Evolutionary conservation across 257 asterid species (phyloP).

Genomic region (Schizonepeta tenuifolia): DNA sequence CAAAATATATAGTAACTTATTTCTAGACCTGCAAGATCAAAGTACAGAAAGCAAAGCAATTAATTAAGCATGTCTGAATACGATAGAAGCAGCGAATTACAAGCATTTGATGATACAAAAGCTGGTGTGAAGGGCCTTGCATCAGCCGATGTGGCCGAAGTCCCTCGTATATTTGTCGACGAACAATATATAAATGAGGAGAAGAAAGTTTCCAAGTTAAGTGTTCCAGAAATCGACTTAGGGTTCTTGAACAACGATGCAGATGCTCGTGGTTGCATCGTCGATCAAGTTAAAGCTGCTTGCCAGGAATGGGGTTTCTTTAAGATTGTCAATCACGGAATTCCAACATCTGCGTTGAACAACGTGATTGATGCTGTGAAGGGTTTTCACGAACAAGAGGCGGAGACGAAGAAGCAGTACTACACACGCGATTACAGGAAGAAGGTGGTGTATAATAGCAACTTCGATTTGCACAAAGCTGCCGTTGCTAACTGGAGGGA

Average conservation of each 20-base stretch:
- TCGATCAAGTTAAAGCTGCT: constrained; percentile 19
- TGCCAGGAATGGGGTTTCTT: constrained; percentile 33
- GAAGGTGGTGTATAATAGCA: constrained; percentile 34
- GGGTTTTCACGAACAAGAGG: constrained; percentile 39
- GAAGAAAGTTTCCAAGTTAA: background rate
- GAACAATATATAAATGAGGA: background rate
- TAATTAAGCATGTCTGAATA: background rate
- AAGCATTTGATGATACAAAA: constrained; percentile 20
- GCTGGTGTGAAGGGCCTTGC: constrained; percentile 36
- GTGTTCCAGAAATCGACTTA: constrained; percentile 32
- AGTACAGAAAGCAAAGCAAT: background rate
- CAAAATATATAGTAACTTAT: too few species aligned
- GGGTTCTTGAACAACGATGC: background rate
- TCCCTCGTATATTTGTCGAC: constrained; percentile 35
- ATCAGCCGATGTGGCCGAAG: constrained; percentile 14
- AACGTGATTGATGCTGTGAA: constrained; percentile 32
- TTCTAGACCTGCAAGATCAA: background rate
- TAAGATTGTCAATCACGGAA: constrained; percentile 28
- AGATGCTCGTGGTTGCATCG: background rate
- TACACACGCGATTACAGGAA: constrained; percentile 36
- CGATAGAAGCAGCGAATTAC: background rate
- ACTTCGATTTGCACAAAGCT: constrained; percentile 36
- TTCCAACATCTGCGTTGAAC: constrained; percentile 5
- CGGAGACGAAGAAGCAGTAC: constrained; percentile 38
- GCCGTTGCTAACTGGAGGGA: constrained; percentile 49